phyloP scores from a whole-genome alignment of 768 basidiomycete genomes.

The Boletus fagicola region DNA sequence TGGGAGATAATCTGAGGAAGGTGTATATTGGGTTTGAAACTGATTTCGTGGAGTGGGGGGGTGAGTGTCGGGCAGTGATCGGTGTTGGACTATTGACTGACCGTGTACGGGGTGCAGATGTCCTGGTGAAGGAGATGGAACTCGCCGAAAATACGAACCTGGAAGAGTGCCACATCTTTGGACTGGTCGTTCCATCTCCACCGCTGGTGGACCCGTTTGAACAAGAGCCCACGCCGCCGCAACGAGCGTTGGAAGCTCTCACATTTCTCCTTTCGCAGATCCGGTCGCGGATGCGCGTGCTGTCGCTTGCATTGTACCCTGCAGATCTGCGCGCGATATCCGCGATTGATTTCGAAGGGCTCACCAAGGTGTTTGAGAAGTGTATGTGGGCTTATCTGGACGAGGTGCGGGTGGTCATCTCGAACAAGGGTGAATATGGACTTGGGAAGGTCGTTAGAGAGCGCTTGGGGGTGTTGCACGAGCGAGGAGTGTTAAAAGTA shows the following conservation, averaged over 20 bases:
- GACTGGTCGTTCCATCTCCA: conserved; percentile 32
- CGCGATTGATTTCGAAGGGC: conserved; percentile 31
- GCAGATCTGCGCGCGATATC: conserved; percentile 31
- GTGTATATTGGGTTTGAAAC: conserved; percentile 31
- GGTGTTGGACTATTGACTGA: conserved; percentile 6
- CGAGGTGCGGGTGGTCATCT: conserved; percentile 30
- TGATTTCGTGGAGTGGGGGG: conserved; percentile 31
- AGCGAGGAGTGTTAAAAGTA: conserved; percentile 31
- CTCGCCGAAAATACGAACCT: conserved; percentile 26
- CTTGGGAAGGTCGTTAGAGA: conserved; percentile 28
- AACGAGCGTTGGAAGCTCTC: conserved; percentile 21
- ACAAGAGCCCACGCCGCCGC: conserved; percentile 7
- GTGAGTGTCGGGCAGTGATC: conserved; percentile 16
- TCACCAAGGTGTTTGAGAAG: conserved; percentile 24
- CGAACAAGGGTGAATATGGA: conserved; percentile 30
- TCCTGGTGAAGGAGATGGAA: conserved; percentile 27
- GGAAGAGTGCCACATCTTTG: conserved; percentile 34
- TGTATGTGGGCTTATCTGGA: conserved; percentile 23
- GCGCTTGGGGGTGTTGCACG: conserved; percentile 16
- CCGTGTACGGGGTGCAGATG: conserved; percentile 12
- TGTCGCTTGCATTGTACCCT: conserved; percentile 33
- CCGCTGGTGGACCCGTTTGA: conserved; percentile 26
- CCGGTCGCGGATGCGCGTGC: conserved; percentile 28
- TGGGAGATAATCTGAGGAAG: conserved; percentile 24
- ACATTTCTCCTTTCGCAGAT: conserved; percentile 29